Evolutionary conservation across 2,329 filamentous ascomycete species (phyloP).

Genomic region (Claviceps digitariae): DNA sequence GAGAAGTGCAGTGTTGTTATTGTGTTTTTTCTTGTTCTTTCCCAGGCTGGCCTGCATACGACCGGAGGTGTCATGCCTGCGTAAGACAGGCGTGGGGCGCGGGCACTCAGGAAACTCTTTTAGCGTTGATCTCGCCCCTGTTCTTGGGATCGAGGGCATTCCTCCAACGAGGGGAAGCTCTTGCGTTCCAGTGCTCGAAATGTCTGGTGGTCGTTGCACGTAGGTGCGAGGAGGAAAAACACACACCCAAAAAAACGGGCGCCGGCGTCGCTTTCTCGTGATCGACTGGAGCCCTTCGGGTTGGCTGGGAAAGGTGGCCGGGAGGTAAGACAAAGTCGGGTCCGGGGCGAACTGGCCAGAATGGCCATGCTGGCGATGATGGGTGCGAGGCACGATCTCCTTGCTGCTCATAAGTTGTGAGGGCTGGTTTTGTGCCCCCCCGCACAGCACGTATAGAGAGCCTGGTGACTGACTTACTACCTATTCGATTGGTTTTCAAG

Average conservation of each 20-base stretch:
- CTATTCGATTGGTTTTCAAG: background rate
- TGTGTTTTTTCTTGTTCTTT: background rate
- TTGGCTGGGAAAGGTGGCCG: constrained; percentile 1
- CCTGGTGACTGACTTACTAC: background rate
- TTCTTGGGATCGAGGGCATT: constrained; percentile 6
- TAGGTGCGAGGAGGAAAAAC: background rate
- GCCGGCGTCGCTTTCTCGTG: background rate
- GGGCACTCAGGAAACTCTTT: constrained; percentile 1
- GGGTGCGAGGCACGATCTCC: background rate
- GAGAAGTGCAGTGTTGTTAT: background rate
- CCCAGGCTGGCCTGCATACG: background rate
- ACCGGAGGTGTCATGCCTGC: background rate
- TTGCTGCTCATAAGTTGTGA: background rate
- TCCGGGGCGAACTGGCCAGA: background rate
- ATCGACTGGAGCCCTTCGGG: background rate
- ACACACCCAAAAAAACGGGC: background rate
- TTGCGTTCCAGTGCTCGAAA: background rate
- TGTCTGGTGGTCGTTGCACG: background rate
- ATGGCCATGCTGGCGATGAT: background rate
- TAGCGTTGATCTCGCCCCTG: constrained; percentile 1
- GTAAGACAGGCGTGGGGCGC: constrained; percentile 8
- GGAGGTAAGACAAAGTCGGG: background rate
- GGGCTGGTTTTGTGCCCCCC: background rate
- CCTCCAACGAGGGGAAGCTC: constrained; percentile 4
- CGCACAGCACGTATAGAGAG: no score